Percentiles rank a stretch among this genome's conserved stretches.
phyloP scores from a whole-genome alignment of 306 rosid species.

The peach (Prunus persica) region DNA sequence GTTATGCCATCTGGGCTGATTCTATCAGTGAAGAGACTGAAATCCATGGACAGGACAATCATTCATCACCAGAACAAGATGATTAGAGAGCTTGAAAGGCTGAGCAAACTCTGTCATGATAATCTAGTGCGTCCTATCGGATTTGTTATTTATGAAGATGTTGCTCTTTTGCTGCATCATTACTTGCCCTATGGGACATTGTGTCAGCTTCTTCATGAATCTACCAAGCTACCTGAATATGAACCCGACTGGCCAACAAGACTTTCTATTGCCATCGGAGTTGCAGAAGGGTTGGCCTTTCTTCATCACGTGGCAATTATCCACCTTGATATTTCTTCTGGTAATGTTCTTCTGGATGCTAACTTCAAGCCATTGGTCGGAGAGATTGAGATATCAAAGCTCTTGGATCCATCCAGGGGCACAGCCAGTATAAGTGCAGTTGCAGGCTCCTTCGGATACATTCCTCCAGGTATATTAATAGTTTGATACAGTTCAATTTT shows the following conservation, averaged over 20 bases:
- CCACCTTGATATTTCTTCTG: slow-evolving; percentile 94
- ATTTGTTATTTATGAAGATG: slow-evolving; percentile 90
- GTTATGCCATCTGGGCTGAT: slow-evolving; percentile 93
- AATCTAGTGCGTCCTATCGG: slow-evolving; percentile 88
- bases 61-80: slow-evolving; percentile 94
- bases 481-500: neutral
- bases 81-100: slow-evolving; percentile 96
- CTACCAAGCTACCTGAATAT: slow-evolving; percentile 63
- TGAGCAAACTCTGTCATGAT: slow-evolving; percentile 81
- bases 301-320: slow-evolving; percentile 92
- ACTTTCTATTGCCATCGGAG: slow-evolving; percentile 82
- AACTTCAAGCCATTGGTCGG: slow-evolving; percentile 82
- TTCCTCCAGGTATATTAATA: slow-evolving; percentile 77
- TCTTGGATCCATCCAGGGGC: slow-evolving; percentile 90
- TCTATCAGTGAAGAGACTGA: slow-evolving; percentile 80
- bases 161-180: slow-evolving; percentile 89
- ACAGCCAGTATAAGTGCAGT: slow-evolving; percentile 98
- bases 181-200: slow-evolving; percentile 81
- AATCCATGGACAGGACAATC: slow-evolving; percentile 93
- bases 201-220: slow-evolving; percentile 87
- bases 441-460: slow-evolving; percentile 98
- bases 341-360: slow-evolving; percentile 81
- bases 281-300: slow-evolving; percentile 93
- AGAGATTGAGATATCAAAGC: slow-evolving; percentile 96
- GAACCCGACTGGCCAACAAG: slow-evolving; percentile 93